phyloP scores from a whole-genome alignment of 2,329 filamentous ascomycete genomes.

The Aspergillus texensis region DNA sequence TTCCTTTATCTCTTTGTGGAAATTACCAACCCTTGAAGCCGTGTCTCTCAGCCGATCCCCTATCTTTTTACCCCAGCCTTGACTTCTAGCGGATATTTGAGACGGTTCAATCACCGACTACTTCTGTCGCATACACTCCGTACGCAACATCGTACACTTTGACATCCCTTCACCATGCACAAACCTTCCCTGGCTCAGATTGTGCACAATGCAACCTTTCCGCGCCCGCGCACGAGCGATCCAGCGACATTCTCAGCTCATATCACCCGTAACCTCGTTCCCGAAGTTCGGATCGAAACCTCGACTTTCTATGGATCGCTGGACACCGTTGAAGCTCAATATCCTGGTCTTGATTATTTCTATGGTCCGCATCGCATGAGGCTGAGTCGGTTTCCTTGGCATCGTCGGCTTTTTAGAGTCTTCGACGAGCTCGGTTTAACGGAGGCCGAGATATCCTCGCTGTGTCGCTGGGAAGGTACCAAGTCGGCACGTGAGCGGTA shows the following conservation, averaged over 20 bases:
- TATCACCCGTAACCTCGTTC: slow-evolving; percentile 63
- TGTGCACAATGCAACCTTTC: slow-evolving; percentile 62
- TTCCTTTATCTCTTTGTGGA: background rate
- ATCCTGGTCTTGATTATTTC: slow-evolving; percentile 67
- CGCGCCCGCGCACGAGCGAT: slow-evolving; percentile 58
- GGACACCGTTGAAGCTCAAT: slow-evolving; percentile 67
- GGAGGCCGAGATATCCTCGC: slow-evolving; percentile 60
- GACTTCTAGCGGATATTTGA: background rate
- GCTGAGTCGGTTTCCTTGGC: slow-evolving; percentile 63
- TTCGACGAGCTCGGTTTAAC: slow-evolving; percentile 64
- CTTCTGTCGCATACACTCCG: background rate
- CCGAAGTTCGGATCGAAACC: slow-evolving; percentile 67
- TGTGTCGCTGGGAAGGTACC: slow-evolving; percentile 63
- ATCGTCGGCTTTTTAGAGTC: slow-evolving; percentile 61
- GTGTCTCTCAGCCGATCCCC: slow-evolving; percentile 2
- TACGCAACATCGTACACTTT: background rate
- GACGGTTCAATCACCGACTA: background rate
- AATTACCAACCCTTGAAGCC: background rate
- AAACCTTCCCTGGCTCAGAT: slow-evolving; percentile 61
- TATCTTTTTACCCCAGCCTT: background rate
- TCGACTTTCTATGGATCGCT: slow-evolving; percentile 66
- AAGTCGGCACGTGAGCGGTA: slow-evolving; percentile 51
- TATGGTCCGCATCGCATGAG: slow-evolving; percentile 64
- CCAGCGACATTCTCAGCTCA: slow-evolving; percentile 62
- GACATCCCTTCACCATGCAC: slow-evolving; percentile 53